Evolutionary conservation across 1,284 basidiomycete species (phyloP), one percentile per base, ranked within the genome.

Genomic region (Fistulinella cinereoalba): DNA sequence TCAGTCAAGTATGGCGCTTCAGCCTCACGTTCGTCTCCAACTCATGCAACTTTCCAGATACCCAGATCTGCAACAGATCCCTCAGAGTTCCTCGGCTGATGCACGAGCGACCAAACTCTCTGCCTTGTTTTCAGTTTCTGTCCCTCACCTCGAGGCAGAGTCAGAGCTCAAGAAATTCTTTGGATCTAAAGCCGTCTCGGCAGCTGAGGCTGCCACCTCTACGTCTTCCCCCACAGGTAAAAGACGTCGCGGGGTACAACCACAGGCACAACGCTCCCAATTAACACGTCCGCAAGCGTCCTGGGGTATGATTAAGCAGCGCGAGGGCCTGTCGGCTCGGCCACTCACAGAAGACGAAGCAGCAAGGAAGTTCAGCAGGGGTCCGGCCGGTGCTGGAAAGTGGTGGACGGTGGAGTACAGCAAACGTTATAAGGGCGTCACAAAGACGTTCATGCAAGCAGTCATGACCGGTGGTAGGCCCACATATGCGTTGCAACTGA

Each of bases 141-240:
- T 85, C 1, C 74, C 84, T 43, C 78, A 92, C 56, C 80, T 97
- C 15, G 92, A 97, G 51, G 77, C 84, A 10, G 92, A 95, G 47
- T 84, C 85, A 0, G 94, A 97, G 65, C 79, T 97, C 67, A 83
- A 88, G 47, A 86, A 83, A 52, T 95, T 97, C 76, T 97, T 97
- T 59, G 94, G 94, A 2, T 80, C 89, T 7, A 89, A 86, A 62
- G 92, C 96, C 44, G 79, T 96, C 13, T 72, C 81, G 50, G 75
- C 80, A 1, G 74, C 74, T 12, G 77, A 77, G 49, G 60, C 72
- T 2, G 44, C 66, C 1, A 57, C 55, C 2, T 51, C 66, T 1
- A 46, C 66, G 7, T 31, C 70, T 4, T 61, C 69, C 1, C 56
- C 64, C 2, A 34, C n/a, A n/a, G n/a, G 61, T 60, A 58, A 65